Evolutionary conservation across 2,329 filamentous ascomycete genomes (phyloP).

Genomic region (Pseudomassariella vexata): DNA sequence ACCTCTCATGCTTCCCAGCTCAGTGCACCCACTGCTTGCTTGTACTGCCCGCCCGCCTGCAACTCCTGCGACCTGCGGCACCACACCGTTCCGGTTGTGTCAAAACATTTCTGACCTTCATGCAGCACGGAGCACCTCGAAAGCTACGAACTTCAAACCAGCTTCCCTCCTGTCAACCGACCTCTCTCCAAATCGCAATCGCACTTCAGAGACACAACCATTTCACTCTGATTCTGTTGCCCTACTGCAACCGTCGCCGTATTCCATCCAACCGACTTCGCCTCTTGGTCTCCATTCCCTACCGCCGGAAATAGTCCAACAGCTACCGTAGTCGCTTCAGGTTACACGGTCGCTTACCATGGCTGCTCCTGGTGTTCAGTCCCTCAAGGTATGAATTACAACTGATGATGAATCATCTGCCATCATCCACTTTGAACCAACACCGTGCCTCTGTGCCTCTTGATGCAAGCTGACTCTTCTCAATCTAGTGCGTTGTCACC

Average conservation of each 20-base stretch:
- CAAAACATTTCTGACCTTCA: conserved; percentile 34
- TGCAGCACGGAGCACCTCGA: conserved; percentile 24
- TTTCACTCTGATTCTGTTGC: too few relatives aligned
- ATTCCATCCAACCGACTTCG: too few relatives aligned
- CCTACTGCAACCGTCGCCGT: too few relatives aligned
- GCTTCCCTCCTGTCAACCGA: too few relatives aligned
- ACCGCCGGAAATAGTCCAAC: conserved; percentile 10
- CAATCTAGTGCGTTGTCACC: conserved; percentile 84
- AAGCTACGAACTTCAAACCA: too few relatives aligned
- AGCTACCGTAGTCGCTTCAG: not conserved
- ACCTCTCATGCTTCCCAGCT: conserved; percentile 16
- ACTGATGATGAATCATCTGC: too few relatives aligned
- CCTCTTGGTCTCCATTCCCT: not conserved
- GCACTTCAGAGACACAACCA: too few relatives aligned
- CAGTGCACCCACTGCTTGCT: conserved; percentile 2
- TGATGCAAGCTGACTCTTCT: conserved; percentile 21
- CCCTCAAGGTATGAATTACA: conserved; percentile 67
- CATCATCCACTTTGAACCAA: not conserved
- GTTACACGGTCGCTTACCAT: conserved; percentile 46
- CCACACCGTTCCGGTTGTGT: conserved; percentile 29
- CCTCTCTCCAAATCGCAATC: too few relatives aligned
- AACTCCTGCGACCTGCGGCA: conserved; percentile 26
- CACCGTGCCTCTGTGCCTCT: too few relatives aligned
- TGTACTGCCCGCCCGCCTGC: conserved; percentile 7
- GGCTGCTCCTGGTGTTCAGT: conserved; percentile 81